phyloP scores from a whole-genome alignment of 495 filamentous ascomycete species.

The Halenospora varia region DNA sequence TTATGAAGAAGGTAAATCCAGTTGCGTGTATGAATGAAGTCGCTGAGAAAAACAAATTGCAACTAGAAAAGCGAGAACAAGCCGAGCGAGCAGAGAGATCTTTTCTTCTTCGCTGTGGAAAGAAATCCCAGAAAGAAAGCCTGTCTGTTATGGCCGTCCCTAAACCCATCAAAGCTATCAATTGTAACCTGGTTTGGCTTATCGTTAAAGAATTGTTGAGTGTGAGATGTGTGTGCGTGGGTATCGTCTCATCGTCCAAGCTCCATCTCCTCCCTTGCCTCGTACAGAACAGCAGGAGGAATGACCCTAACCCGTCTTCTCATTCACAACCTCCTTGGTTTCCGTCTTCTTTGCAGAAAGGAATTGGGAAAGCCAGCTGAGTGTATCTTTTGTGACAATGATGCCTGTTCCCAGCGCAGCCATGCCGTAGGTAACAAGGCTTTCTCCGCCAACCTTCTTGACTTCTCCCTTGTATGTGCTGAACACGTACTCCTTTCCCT shows the following conservation, averaged over 20 bases:
- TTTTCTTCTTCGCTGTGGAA: too few species aligned
- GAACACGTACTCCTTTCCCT: slow-evolving; percentile 72
- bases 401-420: slow-evolving; percentile 71
- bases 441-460: slow-evolving; percentile 69
- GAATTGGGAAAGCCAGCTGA: slow-evolving; percentile 52
- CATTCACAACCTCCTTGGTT: slow-evolving; percentile 49
- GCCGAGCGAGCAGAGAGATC: too few species aligned
- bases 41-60: too few species aligned
- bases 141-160: too few species aligned
- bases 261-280: background rate
- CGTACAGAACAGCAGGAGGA: background rate
- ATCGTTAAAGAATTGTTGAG: too few species aligned
- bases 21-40: too few species aligned
- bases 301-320: slow-evolving; percentile 36
- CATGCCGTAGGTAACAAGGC: slow-evolving; percentile 64
- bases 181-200: too few species aligned
- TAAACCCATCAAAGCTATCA: too few species aligned
- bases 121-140: too few species aligned
- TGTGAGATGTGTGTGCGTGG: background rate
- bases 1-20: too few species aligned
- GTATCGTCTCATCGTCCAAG: background rate
- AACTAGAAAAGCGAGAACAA: too few species aligned
- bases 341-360: slow-evolving; percentile 59
- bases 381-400: slow-evolving; percentile 63
- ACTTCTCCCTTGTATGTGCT: slow-evolving; percentile 69